Evolutionary conservation across 371 early-diverging fungal species (phyloP).

Genomic region (Globomyces sp.): DNA sequence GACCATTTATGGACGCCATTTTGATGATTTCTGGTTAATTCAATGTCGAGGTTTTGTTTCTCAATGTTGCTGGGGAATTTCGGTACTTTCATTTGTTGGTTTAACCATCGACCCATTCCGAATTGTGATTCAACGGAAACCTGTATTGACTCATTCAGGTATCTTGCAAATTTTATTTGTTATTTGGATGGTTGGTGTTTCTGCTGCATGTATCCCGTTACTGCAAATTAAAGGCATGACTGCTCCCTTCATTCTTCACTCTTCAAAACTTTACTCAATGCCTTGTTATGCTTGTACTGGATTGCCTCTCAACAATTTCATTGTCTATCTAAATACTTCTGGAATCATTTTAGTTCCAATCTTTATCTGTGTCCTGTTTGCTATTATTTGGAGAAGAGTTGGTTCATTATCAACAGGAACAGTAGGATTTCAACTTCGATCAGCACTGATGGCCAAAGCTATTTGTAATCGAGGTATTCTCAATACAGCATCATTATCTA

Average conservation of each 20-base stretch:
- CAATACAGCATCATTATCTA: background rate
- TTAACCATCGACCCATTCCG: conserved; percentile 4
- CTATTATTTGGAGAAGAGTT: too few species aligned
- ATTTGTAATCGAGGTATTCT: background rate
- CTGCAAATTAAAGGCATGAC: conserved; percentile 1
- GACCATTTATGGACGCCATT: background rate
- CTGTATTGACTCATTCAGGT: background rate
- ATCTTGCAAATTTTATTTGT: background rate
- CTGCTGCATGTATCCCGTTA: background rate
- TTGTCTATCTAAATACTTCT: too few species aligned
- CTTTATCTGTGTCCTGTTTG: too few species aligned
- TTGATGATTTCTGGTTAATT: background rate
- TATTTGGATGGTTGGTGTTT: conserved; percentile 12
- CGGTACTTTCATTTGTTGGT: background rate
- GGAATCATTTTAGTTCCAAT: too few species aligned
- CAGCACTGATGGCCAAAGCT: background rate
- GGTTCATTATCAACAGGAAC: background rate
- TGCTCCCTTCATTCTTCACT: background rate
- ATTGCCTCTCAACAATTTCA: background rate
- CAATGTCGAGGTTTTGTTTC: conserved; percentile 7
- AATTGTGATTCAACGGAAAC: conserved; percentile 1
- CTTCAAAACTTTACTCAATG: conserved; percentile 3
- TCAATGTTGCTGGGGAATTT: conserved; percentile 2
- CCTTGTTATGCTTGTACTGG: background rate
- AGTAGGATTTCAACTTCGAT: background rate